Percentiles rank a stretch among this genome's conserved stretches.
Evolutionary conservation across 2,329 filamentous ascomycete genomes (phyloP).

Genomic region (Pseudocercospora musae): DNA sequence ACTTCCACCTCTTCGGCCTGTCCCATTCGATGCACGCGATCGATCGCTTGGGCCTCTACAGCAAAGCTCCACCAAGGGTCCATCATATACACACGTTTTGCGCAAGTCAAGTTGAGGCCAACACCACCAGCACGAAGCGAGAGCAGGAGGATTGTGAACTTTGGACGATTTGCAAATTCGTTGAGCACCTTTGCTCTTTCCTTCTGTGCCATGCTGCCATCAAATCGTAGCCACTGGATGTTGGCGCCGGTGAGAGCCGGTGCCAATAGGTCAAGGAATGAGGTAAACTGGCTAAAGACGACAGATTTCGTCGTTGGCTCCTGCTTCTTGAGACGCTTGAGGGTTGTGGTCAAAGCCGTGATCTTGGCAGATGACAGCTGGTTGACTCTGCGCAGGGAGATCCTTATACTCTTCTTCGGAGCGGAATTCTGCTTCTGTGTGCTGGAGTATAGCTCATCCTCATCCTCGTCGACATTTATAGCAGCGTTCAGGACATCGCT

Average conservation of each 20-base stretch:
- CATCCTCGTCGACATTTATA: conserved; percentile 20
- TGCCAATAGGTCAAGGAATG: conserved; percentile 87
- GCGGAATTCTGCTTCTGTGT: conserved; percentile 25
- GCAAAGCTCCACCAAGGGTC: conserved; percentile 99
- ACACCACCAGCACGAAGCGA: conserved; percentile 89
- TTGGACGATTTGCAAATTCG: conserved; percentile 59
- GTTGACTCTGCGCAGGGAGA: conserved; percentile 60
- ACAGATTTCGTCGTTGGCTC: conserved; percentile 73
- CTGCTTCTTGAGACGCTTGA: conserved; percentile 65
- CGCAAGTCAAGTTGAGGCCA: conserved; percentile 85
- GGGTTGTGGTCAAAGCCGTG: conserved; percentile 69
- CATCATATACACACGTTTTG: conserved; percentile 95
- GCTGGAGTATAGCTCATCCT: conserved; percentile 39
- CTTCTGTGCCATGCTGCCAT: conserved; percentile 87
- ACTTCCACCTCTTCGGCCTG: conserved; percentile 84
- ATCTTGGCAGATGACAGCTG: conserved; percentile 84
- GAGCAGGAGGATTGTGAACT: conserved; percentile 73
- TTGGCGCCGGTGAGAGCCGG: conserved; percentile 70
- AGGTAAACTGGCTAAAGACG: conserved; percentile 96
- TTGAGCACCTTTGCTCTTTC: conserved; percentile 72
- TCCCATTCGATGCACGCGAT: conserved; percentile 95
- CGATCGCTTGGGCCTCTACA: conserved; percentile 93
- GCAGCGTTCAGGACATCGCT: conserved; percentile 20
- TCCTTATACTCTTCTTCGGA: conserved; percentile 36
- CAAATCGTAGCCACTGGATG: conserved; percentile 80